Evolutionary conservation across 2,329 filamentous ascomycete genomes (phyloP).

Genomic region (Davidsoniella neocaledoniae): DNA sequence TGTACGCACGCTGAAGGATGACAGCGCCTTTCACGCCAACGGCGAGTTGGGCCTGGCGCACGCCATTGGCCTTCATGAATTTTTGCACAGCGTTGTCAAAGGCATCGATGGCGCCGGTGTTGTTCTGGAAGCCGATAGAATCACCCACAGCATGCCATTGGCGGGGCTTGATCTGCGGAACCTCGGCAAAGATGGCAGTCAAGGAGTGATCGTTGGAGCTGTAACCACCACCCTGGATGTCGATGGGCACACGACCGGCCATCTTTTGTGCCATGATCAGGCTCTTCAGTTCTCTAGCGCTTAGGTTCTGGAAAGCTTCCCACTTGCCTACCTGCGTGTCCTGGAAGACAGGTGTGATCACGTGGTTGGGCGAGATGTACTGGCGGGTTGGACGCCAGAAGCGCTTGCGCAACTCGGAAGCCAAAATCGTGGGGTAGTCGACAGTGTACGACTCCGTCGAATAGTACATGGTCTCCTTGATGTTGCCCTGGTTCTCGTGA

Average conservation of each 20-base stretch:
- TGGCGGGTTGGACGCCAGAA: slow-evolving; percentile 13
- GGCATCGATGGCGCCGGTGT: background rate
- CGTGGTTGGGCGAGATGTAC: slow-evolving; percentile 11
- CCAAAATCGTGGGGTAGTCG: slow-evolving; percentile 6
- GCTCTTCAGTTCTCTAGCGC: background rate
- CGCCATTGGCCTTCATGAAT: slow-evolving; percentile 13
- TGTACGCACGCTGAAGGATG: slow-evolving; percentile 13
- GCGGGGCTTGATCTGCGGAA: background rate
- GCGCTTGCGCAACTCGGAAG: slow-evolving; percentile 9
- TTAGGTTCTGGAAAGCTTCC: slow-evolving; percentile 9
- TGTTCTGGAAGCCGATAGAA: slow-evolving; percentile 4
- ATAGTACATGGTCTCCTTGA: slow-evolving; percentile 10
- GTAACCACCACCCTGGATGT: slow-evolving; percentile 12
- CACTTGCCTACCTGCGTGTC: slow-evolving; percentile 13
- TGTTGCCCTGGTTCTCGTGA: slow-evolving; percentile 12
- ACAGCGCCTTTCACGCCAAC: slow-evolving; percentile 4
- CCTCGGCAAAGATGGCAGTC: slow-evolving; percentile 13
- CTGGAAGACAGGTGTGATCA: slow-evolving; percentile 12
- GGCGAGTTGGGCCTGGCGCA: slow-evolving; percentile 14
- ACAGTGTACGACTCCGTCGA: background rate
- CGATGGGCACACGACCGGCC: slow-evolving; percentile 11
- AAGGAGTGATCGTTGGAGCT: slow-evolving; percentile 7
- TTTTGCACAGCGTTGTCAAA: slow-evolving; percentile 7
- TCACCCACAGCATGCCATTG: slow-evolving; percentile 9
- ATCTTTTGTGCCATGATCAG: slow-evolving; percentile 9